phyloP scores from a whole-genome alignment of 306 rosid species.

The Vigna radiata region DNA sequence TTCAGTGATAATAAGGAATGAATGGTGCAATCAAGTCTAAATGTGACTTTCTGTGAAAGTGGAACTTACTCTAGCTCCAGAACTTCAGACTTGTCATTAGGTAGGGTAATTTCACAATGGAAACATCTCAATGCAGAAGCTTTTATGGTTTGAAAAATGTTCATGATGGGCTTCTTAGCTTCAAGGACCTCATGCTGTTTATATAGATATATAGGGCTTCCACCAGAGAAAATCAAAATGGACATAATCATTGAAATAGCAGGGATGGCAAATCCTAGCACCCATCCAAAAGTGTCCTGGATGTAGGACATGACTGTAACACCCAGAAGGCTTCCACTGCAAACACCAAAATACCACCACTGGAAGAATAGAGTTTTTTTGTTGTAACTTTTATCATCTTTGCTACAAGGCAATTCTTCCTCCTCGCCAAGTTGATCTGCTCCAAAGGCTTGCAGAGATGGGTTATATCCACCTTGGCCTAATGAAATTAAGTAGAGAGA shows the following conservation, averaged over 20 bases:
- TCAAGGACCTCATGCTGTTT: slow-evolving; percentile 48
- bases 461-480: slow-evolving; percentile 92
- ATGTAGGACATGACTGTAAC: slow-evolving; percentile 91
- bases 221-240: slow-evolving; percentile 61
- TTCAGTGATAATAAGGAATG: not conserved
- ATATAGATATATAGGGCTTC: slow-evolving; percentile 70
- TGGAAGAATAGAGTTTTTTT: slow-evolving; percentile 71
- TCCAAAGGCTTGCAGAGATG: slow-evolving; percentile 94
- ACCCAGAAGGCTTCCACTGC: slow-evolving; percentile 85
- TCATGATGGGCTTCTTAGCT: slow-evolving; percentile 41
- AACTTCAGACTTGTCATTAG: slow-evolving; percentile 54
- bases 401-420: slow-evolving; percentile 71
- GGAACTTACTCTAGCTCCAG: slow-evolving; percentile 84
- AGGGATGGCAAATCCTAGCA: slow-evolving; percentile 85
- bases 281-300: slow-evolving; percentile 95
- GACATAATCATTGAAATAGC: slow-evolving; percentile 71
- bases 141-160: slow-evolving; percentile 57
- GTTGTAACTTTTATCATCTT: slow-evolving; percentile 55
- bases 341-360: slow-evolving; percentile 93
- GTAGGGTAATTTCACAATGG: slow-evolving; percentile 51
- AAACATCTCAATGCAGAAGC: slow-evolving; percentile 61
- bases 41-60: not conserved
- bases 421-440: slow-evolving; percentile 82
- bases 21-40: not conserved
- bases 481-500: slow-evolving; percentile 84